phyloP scores from a whole-genome alignment of 345 rosid species.

The Microthlaspi erraticum region DNA sequence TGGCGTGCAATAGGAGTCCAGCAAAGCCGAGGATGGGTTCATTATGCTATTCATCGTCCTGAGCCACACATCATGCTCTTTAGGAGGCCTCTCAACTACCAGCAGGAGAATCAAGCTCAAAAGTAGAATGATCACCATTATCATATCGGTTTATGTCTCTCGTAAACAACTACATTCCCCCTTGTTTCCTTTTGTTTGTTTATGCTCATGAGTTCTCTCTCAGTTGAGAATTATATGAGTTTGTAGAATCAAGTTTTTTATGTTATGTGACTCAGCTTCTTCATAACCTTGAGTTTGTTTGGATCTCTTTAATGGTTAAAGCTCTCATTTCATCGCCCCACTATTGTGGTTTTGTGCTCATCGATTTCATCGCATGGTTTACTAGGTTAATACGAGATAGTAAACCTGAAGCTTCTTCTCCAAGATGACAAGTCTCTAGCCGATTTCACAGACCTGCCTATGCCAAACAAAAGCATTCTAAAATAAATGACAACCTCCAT shows the following conservation, averaged over 20 bases:
- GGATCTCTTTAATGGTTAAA: too few species aligned
- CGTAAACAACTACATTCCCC: constrained; percentile 9
- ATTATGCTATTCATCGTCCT: constrained; percentile 96
- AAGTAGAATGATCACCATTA: constrained; percentile 43
- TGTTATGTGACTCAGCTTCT: constrained; percentile 13
- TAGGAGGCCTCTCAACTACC: constrained; percentile 85
- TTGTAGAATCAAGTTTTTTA: neutral
- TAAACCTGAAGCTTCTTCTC: too few species aligned
- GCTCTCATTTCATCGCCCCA: too few species aligned
- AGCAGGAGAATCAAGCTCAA: constrained; percentile 77
- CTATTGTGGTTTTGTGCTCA: too few species aligned
- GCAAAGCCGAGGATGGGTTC: constrained; percentile 98
- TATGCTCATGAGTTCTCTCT: constrained; percentile 19
- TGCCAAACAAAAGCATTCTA: too few species aligned
- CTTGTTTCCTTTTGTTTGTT: neutral
- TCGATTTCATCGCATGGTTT: too few species aligned
- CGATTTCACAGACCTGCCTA: too few species aligned
- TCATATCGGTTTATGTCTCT: constrained; percentile 36
- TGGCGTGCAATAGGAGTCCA: constrained; percentile 98
- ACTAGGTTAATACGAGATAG: too few species aligned
- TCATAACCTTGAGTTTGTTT: constrained; percentile 14
- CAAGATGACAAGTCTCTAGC: too few species aligned
- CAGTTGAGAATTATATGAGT: constrained; percentile 27
- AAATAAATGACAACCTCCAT: too few species aligned
- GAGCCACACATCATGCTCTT: constrained; percentile 99